phyloP scores from a whole-genome alignment of 108 stramenopile genomes.

The Skeletonema tropicum region DNA sequence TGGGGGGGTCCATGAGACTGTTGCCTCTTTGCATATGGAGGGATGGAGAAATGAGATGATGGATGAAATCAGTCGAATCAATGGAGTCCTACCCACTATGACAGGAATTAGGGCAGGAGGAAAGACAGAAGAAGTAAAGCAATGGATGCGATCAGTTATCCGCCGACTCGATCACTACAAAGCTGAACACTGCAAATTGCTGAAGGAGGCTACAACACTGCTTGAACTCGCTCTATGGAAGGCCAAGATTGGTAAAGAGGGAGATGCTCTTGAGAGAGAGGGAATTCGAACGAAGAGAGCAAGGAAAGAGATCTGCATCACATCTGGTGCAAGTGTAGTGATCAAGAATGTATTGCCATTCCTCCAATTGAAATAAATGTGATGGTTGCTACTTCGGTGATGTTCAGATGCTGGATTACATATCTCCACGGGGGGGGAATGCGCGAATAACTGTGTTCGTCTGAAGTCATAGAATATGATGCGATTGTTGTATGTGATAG shows the following conservation, averaged over 20 bases:
- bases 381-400: no score
- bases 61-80: not conserved
- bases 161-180: not conserved
- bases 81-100: not conserved
- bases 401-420: no score
- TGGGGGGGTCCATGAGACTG: not conserved
- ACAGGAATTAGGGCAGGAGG: not conserved
- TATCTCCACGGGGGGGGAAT: no score
- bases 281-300: no score
- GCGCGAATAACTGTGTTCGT: no score
- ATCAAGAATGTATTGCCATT: no score
- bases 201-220: not conserved
- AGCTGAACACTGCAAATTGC: not conserved
- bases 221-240: conserved; percentile 1
- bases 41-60: not conserved
- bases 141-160: not conserved
- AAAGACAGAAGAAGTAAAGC: not conserved
- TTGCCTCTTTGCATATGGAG: not conserved
- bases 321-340: no score
- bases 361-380: no score
- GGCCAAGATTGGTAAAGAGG: not conserved
- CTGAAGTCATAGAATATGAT: no score
- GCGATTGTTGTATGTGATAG: no score
- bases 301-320: no score
- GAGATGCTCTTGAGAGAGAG: no score